A percentile compares a stretch with the other conserved stretches of the same genome.
These are phyloP conservation scores for Blastocystis hominis DNA, from an alignment of 352 stramenopile species.

Conservation along the genomic window DNA sequence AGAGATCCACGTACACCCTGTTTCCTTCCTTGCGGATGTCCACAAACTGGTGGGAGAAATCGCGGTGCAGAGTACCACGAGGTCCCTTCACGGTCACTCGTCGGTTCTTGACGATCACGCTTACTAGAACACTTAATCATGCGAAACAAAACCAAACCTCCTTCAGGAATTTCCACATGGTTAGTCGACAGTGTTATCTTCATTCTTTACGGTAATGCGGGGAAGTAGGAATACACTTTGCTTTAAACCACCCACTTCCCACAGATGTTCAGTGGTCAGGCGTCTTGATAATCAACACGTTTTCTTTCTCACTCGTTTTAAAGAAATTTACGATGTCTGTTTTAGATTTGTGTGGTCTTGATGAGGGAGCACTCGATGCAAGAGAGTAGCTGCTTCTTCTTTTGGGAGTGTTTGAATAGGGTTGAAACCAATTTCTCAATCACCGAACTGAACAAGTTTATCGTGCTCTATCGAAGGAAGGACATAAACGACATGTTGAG, in stretches of 20 bases:
- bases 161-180: slow-evolving; percentile 82
- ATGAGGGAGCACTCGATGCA: not conserved
- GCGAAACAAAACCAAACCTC: slow-evolving; percentile 65
- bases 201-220: slow-evolving; percentile 63
- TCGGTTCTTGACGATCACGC: slow-evolving; percentile 82
- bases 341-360: slow-evolving; percentile 52
- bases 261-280: slow-evolving; percentile 63
- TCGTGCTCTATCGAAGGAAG: slow-evolving; percentile 28
- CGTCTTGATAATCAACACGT: slow-evolving; percentile 66
- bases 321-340: slow-evolving; percentile 18
- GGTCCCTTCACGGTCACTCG: slow-evolving; percentile 87
- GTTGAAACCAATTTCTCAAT: slow-evolving; percentile 28
- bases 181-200: slow-evolving; percentile 80
- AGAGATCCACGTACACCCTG: slow-evolving; percentile 88
- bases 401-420: not conserved
- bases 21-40: slow-evolving; percentile 77
- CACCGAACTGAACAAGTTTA: slow-evolving; percentile 5
- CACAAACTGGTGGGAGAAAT: slow-evolving; percentile 93
- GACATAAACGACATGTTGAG: not conserved
- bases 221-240: slow-evolving; percentile 32
- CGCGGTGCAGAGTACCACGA: slow-evolving; percentile 80
- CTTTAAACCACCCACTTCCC: not conserved
- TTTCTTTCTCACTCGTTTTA: not conserved
- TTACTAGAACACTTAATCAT: slow-evolving; percentile 65
- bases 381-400: not conserved